A percentile compares a stretch with the other conserved stretches of the same genome.
Evolutionary conservation across 1,284 basidiomycete species (phyloP).

Genomic region (Cutaneotrichosporon sp.): DNA sequence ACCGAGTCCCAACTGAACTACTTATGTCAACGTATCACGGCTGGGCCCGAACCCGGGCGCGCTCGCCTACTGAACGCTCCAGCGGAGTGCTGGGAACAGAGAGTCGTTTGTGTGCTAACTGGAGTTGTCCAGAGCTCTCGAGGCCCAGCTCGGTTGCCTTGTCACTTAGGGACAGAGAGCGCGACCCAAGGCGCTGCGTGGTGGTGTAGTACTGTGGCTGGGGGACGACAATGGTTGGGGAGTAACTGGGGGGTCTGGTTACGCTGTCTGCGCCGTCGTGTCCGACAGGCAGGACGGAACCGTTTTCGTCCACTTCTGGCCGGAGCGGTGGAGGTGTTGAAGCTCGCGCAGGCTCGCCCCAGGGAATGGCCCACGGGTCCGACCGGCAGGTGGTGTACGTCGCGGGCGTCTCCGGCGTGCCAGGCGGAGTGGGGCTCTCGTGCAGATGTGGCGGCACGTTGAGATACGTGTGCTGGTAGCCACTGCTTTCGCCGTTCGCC

Average conservation of each 20-base stretch:
- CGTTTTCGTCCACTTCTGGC: no score
- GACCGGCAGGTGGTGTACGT: neutral
- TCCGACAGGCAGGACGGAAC: neutral
- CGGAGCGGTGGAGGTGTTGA: no score
- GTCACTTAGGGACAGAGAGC: neutral
- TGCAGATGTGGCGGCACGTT: neutral
- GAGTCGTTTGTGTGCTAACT: neutral
- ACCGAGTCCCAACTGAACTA: neutral
- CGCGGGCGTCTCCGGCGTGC: neutral
- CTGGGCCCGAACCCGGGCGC: neutral
- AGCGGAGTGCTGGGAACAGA: neutral
- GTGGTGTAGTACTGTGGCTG: slow-evolving; percentile 2
- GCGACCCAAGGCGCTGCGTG: slow-evolving; percentile 5
- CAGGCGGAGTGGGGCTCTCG: neutral
- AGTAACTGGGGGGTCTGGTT: no score
- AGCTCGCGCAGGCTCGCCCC: no score
- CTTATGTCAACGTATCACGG: neutral
- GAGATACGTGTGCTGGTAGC: neutral
- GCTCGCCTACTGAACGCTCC: neutral
- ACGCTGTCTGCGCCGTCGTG: no score
- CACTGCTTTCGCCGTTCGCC: neutral
- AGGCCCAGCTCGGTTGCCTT: neutral
- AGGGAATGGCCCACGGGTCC: neutral
- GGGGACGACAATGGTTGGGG: no score
- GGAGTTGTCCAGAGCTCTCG: neutral